Evolutionary conservation across 768 basidiomycete genomes (phyloP), one percentile per base, ranked within the genome.

Genomic region (Crassisporium funariophilum): DNA sequence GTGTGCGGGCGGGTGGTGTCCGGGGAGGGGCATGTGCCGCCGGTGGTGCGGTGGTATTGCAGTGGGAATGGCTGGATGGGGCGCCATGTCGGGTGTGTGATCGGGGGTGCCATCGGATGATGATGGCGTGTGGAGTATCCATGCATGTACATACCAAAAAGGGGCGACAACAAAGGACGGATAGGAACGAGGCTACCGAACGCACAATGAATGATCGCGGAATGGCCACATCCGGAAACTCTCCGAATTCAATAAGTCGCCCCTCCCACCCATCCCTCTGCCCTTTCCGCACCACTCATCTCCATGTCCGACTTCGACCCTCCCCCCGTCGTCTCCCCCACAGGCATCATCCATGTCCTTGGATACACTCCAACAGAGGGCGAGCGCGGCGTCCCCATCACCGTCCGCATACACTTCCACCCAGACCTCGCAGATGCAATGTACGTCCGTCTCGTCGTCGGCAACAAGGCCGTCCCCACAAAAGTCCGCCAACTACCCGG

Each of bases 381-480:
- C 47, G 75, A 77, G 51, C 66, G 74, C 16, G 85, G 83, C 46
- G 75, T 79, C 0, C 80, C 77, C 40, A 78, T 93, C 59, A 73
- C 79, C 25, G 82, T 87, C 53, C 74, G 77, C 54, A 77, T 84
- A 45, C 77, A 80, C 54, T 84, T 86, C 64, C 71, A 70, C 54
- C 74, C 73, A 50, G 70, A 70, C 11, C 66, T 67, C 22, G 70
- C 76, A 8, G 78, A 80, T 44, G 64, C 74, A 5, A 75, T 87
- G 27, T 82, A 76, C 49, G 78, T 91, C 17, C 82, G 91, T 41
- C 80, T 93, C 53, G 81, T 91, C 55, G 73, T 93, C 53, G 90
- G 85, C 22, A 64, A 73, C 49, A 82, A 78, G 52, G 79, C 88
- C 2, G 75, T 92, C 19, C 72, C 73, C 24, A 92, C 91, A 0